A percentile compares a stretch with the other conserved stretches of the same genome.
phyloP scores from a whole-genome alignment of 768 basidiomycete species.

The Hortiboletus campestris region DNA sequence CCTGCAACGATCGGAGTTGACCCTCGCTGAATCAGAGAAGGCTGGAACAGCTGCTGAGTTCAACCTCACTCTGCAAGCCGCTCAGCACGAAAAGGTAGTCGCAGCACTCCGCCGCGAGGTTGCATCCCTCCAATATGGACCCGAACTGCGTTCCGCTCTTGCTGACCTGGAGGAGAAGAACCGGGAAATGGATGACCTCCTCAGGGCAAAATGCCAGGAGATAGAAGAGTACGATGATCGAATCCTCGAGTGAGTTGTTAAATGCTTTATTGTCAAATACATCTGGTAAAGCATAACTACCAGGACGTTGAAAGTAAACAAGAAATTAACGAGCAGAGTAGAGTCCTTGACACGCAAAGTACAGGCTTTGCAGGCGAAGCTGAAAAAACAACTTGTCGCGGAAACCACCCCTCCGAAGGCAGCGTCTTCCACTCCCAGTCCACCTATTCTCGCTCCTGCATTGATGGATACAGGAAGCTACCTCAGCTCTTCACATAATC shows the following conservation, averaged over 20 bases:
- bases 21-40: slow-evolving; percentile 55
- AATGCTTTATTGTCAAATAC: slow-evolving; percentile 2
- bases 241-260: slow-evolving; percentile 58
- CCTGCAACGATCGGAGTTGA: slow-evolving; percentile 40
- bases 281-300: slow-evolving; percentile 3
- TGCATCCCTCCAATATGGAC: slow-evolving; percentile 47
- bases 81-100: slow-evolving; percentile 67
- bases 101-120: slow-evolving; percentile 59
- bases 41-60: slow-evolving; percentile 61
- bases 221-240: slow-evolving; percentile 85
- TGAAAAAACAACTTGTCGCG: slow-evolving; percentile 37
- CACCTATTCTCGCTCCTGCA: slow-evolving; percentile 11
- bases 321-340: slow-evolving; percentile 67
- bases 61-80: slow-evolving; percentile 58
- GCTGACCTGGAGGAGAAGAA: slow-evolving; percentile 66
- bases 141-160: slow-evolving; percentile 54
- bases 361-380: slow-evolving; percentile 66
- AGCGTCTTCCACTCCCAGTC: slow-evolving; percentile 9
- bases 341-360: slow-evolving; percentile 73
- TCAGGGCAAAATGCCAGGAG: slow-evolving; percentile 67
- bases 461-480: background rate
- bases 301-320: slow-evolving; percentile 79
- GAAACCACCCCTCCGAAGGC: slow-evolving; percentile 11
- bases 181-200: slow-evolving; percentile 71
- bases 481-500: slow-evolving; percentile 8